A percentile compares a stretch with the other conserved stretches of the same genome.
phyloP scores from a whole-genome alignment of 2,329 filamentous ascomycete species.

The Verticillium albo-atrum region DNA sequence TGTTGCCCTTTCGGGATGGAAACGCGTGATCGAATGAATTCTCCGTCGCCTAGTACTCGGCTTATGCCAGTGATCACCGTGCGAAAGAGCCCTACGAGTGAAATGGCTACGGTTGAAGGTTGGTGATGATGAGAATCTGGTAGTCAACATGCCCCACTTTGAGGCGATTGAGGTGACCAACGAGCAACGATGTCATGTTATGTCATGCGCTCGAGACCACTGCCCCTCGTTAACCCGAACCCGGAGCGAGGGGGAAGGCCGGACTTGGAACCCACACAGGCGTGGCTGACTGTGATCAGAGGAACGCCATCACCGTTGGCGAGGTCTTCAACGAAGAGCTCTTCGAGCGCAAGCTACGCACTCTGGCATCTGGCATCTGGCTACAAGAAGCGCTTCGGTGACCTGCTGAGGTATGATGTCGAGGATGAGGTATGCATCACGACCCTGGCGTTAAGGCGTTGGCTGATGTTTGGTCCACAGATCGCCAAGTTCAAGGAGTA shows the following conservation, averaged over 20 bases:
- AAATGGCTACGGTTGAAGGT: too few relatives aligned
- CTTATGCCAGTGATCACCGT: too few relatives aligned
- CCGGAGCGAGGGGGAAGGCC: background rate
- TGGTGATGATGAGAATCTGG: too few relatives aligned
- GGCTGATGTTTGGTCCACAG: conserved; percentile 9
- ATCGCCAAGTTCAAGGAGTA: conserved; percentile 38
- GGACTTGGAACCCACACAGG: background rate
- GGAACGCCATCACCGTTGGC: conserved; percentile 61
- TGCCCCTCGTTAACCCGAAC: background rate
- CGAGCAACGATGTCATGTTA: too few relatives aligned
- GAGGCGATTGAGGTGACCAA: too few relatives aligned
- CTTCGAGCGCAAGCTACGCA: conserved; percentile 63
- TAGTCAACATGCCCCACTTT: too few relatives aligned
- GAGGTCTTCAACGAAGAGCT: conserved; percentile 63
- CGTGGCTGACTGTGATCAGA: background rate
- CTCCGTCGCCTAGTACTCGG: too few relatives aligned
- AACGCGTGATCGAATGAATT: too few relatives aligned
- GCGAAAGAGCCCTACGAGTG: too few relatives aligned
- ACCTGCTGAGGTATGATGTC: conserved; percentile 59
- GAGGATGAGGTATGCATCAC: conserved; percentile 58
- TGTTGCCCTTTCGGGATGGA: too few relatives aligned
- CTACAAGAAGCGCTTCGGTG: conserved; percentile 66
- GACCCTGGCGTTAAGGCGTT: conserved; percentile 42
- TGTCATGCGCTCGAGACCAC: background rate
- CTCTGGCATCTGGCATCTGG: conserved; percentile 52